A percentile compares a stretch with the other conserved stretches of the same genome.
These are phyloP conservation scores for Pueraria montana DNA, from an alignment of 306 rosid species.

Conservation along the genomic window DNA sequence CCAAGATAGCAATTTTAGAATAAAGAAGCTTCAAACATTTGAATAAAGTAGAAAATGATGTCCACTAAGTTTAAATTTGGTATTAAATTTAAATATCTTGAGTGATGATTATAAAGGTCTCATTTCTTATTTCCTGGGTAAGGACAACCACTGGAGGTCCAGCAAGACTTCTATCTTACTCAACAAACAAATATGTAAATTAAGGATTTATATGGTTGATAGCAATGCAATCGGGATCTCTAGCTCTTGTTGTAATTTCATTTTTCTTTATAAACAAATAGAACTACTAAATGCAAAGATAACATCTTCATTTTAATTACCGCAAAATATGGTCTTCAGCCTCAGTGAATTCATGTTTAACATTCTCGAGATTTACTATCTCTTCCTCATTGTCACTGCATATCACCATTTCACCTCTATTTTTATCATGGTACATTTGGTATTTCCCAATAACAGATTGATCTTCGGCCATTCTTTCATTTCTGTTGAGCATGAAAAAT, in stretches of 20 bases:
- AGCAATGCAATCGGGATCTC: slow-evolving; percentile 9
- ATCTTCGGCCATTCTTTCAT: slow-evolving; percentile 85
- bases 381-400: slow-evolving; percentile 86
- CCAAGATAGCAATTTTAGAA: slow-evolving; percentile 24
- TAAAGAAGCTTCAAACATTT: slow-evolving; percentile 19
- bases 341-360: slow-evolving; percentile 67
- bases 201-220: slow-evolving; percentile 3
- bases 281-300: slow-evolving; percentile 25
- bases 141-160: neutral
- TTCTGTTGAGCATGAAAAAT: slow-evolving; percentile 67
- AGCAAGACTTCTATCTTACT: slow-evolving; percentile 7
- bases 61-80: neutral
- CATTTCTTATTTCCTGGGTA: neutral
- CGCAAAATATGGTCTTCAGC: slow-evolving; percentile 74
- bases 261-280: slow-evolving; percentile 19
- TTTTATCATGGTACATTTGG: slow-evolving; percentile 70
- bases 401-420: slow-evolving; percentile 70
- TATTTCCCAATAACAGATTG: slow-evolving; percentile 79
- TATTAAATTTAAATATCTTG: neutral
- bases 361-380: slow-evolving; percentile 55
- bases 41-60: slow-evolving; percentile 6
- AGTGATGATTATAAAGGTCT: neutral
- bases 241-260: neutral
- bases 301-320: slow-evolving; percentile 58
- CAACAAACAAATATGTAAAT: slow-evolving; percentile 7